phyloP scores from a whole-genome alignment of 108 stramenopile genomes.

The Skeletonema potamos region DNA sequence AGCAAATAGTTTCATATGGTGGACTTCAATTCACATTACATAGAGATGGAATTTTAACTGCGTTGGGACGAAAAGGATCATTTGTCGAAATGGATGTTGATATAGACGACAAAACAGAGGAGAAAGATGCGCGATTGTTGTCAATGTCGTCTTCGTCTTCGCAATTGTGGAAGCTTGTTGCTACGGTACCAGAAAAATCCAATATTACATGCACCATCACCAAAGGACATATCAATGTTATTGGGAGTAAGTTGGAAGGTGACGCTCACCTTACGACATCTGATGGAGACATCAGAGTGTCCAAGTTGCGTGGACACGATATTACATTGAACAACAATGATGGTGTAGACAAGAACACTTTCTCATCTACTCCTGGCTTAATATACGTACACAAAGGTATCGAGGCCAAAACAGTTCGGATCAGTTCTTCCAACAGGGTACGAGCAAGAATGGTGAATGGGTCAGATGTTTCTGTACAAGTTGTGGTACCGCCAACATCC shows the following conservation, averaged over 20 bases:
- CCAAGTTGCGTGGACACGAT: slow-evolving; percentile 68
- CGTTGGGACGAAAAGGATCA: slow-evolving; percentile 25
- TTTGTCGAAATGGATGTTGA: slow-evolving; percentile 22
- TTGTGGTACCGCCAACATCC: slow-evolving; percentile 11
- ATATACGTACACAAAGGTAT: slow-evolving; percentile 61
- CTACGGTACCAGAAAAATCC: slow-evolving; percentile 75
- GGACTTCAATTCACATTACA: slow-evolving; percentile 16
- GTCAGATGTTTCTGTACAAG: slow-evolving; percentile 35
- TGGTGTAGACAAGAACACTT: background rate
- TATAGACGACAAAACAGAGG: background rate
- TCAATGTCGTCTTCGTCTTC: no score
- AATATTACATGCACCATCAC: slow-evolving; percentile 59
- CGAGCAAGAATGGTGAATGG: slow-evolving; percentile 83
- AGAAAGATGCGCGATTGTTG: background rate
- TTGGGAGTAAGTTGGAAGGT: slow-evolving; percentile 73
- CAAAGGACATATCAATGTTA: slow-evolving; percentile 51
- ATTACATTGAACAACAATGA: slow-evolving; percentile 46
- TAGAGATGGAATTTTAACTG: slow-evolving; percentile 21
- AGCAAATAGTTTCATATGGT: background rate
- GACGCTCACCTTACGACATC: slow-evolving; percentile 57
- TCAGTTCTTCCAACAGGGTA: slow-evolving; percentile 48
- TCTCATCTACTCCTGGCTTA: slow-evolving; percentile 2
- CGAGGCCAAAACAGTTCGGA: slow-evolving; percentile 58
- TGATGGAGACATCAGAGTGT: slow-evolving; percentile 56
- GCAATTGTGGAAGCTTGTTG: slow-evolving; percentile 25